Percentiles rank a stretch among this genome's conserved stretches.
Evolutionary conservation across 495 filamentous ascomycete species (phyloP).

Genomic region (Jackrogersella minutella): DNA sequence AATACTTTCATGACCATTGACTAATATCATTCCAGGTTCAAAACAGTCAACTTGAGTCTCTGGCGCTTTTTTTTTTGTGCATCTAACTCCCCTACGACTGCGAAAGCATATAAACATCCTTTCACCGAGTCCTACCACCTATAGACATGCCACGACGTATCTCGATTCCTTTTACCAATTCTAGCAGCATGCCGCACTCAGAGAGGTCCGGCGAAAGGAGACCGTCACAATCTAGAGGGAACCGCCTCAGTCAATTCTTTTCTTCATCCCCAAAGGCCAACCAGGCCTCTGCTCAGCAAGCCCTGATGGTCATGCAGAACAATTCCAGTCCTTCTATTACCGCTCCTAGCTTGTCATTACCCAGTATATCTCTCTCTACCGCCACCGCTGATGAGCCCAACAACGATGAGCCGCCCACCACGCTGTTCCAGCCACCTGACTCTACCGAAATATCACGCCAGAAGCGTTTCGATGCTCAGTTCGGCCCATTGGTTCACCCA

Average conservation of each 20-base stretch:
- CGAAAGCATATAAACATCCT: slow-evolving; percentile 24
- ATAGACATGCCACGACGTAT: slow-evolving; percentile 63
- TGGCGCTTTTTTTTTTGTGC: slow-evolving; percentile 8
- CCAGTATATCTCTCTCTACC: slow-evolving; percentile 91
- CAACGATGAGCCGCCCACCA: slow-evolving; percentile 75
- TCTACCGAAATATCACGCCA: slow-evolving; percentile 78
- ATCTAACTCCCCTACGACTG: slow-evolving; percentile 11
- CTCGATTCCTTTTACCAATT: slow-evolving; percentile 42
- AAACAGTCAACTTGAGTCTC: slow-evolving; percentile 1
- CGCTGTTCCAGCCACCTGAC: slow-evolving; percentile 91
- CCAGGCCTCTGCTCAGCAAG: slow-evolving; percentile 60
- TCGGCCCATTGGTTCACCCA: slow-evolving; percentile 81
- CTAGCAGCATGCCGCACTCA: slow-evolving; percentile 44
- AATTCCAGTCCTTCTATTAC: slow-evolving; percentile 70
- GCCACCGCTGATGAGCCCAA: slow-evolving; percentile 78
- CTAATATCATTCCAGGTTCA: slow-evolving; percentile 24
- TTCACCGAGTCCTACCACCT: slow-evolving; percentile 10
- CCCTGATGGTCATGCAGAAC: slow-evolving; percentile 69
- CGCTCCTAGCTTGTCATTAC: slow-evolving; percentile 78
- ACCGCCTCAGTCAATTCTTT: slow-evolving; percentile 68
- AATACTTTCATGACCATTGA: not conserved
- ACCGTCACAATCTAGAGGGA: slow-evolving; percentile 65
- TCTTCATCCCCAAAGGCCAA: slow-evolving; percentile 75
- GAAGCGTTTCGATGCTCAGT: slow-evolving; percentile 86
- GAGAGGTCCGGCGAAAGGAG: slow-evolving; percentile 57